Conservation (phyloP, 768 basidiomycete genomes). For the Leccinum uliginosum region DNA sequence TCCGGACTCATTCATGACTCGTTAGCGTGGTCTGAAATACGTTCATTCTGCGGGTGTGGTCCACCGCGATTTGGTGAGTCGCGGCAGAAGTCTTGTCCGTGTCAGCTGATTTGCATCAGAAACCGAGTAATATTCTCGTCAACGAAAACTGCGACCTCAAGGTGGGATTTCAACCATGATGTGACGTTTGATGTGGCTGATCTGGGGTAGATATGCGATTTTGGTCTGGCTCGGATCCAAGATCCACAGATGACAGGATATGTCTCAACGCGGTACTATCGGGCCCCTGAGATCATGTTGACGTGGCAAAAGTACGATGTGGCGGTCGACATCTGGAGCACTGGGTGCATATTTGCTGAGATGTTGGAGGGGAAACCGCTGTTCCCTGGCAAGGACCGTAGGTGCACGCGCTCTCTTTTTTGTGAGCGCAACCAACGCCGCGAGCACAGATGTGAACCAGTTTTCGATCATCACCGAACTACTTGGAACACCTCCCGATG, state of each 20-base stretch:
- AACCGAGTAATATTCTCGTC: constrained; percentile 99
- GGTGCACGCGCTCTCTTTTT: constrained; percentile 34
- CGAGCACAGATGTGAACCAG: constrained; percentile 88
- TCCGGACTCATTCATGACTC: constrained; percentile 5
- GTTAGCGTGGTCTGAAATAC: constrained; percentile 94
- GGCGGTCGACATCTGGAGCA: constrained; percentile 99
- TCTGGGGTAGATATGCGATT: constrained; percentile 84
- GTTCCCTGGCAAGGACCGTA: constrained; percentile 99
- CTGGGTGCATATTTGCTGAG: constrained; percentile 99
- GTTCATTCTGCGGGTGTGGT: constrained; percentile 99
- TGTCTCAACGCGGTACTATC: constrained; percentile 97
- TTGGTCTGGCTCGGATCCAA: constrained; percentile 96
- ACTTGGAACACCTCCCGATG: constrained; percentile 97
- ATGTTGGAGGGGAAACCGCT: constrained; percentile 99
- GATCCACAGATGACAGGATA: constrained; percentile 99
- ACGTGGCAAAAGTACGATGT: constrained; percentile 99
- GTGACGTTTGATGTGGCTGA: constrained; percentile 2
- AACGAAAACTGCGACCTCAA: constrained; percentile 99
- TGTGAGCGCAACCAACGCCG: not conserved
- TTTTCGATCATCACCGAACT: constrained; percentile 99
- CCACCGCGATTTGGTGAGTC: constrained; percentile 85
- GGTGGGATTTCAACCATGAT: constrained; percentile 39
- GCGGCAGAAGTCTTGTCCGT: not conserved
- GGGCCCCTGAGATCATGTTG: constrained; percentile 99
- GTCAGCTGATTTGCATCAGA: constrained; percentile 40